These are phyloP conservation scores for Pythium brassicae DNA, from an alignment of 352 stramenopile genomes.

Conservation along the genomic window DNA sequence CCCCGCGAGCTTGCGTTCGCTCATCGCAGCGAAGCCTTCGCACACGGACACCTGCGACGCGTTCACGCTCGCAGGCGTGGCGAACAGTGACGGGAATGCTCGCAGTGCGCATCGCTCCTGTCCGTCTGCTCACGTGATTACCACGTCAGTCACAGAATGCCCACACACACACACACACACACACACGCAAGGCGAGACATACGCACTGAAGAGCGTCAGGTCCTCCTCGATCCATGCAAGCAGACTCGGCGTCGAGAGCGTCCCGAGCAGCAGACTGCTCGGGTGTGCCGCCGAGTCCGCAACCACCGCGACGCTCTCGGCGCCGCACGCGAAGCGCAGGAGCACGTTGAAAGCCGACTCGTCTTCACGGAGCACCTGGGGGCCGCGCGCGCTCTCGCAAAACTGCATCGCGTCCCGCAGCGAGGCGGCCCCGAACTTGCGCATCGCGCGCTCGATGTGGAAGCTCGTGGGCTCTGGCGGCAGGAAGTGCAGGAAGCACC, in stretches of 20 bases:
- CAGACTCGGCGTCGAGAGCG: conserved; percentile 34
- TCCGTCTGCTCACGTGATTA: conserved; percentile 18
- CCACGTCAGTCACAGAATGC: not conserved
- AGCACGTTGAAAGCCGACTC: conserved; percentile 57
- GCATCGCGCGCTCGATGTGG: conserved; percentile 34
- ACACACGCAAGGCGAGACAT: not conserved
- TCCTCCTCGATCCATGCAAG: conserved; percentile 58
- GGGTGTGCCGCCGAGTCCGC: conserved; percentile 13
- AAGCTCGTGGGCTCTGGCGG: conserved; percentile 30
- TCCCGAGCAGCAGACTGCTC: conserved; percentile 31
- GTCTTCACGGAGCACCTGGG: conserved; percentile 34
- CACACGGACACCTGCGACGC: conserved; percentile 20
- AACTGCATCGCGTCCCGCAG: conserved; percentile 33
- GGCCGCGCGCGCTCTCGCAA: conserved; percentile 16
- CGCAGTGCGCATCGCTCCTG: conserved; percentile 28
- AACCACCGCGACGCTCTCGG: conserved; percentile 33
- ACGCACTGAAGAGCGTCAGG: conserved; percentile 50
- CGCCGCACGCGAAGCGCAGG: conserved; percentile 45
- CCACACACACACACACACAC: not conserved
- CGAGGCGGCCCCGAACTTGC: conserved; percentile 23
- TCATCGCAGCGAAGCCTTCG: conserved; percentile 35
- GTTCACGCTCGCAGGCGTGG: conserved; percentile 24
- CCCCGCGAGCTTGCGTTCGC: conserved; percentile 20
- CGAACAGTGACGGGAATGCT: conserved; percentile 50
- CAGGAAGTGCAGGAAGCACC: conserved; percentile 32